Conservation (phyloP, 78 protist species). For the Cavenderia fasciculata region DNA sequence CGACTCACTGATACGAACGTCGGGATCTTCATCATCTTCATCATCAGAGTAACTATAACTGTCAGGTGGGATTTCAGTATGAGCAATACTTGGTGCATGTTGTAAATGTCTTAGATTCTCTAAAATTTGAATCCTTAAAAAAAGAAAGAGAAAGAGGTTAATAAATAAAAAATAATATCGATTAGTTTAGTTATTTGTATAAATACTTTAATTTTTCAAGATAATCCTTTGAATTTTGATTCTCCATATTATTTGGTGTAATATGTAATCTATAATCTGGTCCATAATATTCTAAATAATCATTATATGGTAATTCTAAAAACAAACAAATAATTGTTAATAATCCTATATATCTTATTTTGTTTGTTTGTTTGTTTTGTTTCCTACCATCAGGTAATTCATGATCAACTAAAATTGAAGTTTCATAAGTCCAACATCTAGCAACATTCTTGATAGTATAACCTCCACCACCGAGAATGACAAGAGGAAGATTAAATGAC, state of each 20-base stretch:
- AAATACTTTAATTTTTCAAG: conserved; percentile 80
- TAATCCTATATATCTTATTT: no score
- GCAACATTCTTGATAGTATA: conserved; percentile 99
- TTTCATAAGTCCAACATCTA: conserved; percentile 99
- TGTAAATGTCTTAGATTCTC: conserved; percentile 68
- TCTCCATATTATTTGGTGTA: conserved; percentile 88
- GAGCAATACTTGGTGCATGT: conserved; percentile 61
- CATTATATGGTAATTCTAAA: conserved; percentile 97
- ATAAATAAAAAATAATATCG: neutral
- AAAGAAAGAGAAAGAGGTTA: neutral
- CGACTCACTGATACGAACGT: conserved; percentile 23
- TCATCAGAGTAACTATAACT: conserved; percentile 24
- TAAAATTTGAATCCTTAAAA: conserved; percentile 23
- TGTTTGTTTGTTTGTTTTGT: no score
- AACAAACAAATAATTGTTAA: neutral
- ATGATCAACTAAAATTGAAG: conserved; percentile 81
- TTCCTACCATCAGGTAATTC: conserved; percentile 70
- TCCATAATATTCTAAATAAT: conserved; percentile 96
- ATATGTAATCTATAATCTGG: conserved; percentile 95
- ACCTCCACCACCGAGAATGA: conserved; percentile 99
- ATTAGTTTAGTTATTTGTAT: neutral
- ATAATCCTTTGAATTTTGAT: conserved; percentile 88
- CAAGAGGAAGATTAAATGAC: conserved; percentile 89
- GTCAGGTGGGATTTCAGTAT: conserved; percentile 79
- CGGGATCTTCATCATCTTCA: conserved; percentile 54